Evolutionary conservation across 139 green algal genomes (phyloP), one percentile per base, ranked within the genome.

Genomic region (Mesotaenium endlicherianum): DNA sequence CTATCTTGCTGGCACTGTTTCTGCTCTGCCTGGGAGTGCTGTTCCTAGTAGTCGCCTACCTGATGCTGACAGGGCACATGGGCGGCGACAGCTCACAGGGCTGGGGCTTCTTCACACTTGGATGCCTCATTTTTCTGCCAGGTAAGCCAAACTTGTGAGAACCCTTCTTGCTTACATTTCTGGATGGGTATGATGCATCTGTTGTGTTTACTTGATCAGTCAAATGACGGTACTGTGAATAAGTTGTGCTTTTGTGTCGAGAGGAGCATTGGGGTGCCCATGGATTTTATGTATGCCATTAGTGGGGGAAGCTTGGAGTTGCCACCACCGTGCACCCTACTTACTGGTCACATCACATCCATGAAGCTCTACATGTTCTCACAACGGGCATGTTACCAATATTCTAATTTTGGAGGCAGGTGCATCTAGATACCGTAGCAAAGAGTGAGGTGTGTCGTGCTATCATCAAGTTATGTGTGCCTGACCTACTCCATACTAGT

Each of bases 1-100:
- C 77, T 6, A 83, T 84, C 69, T 57, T 83, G 34, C 77, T 84
- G 36, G 77, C 77, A 4, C 3, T 83, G 11, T 83, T 60, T 57
- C 69, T 84, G 36, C 67, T 84, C 4, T 26, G 31, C 30, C 40
- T 84, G 3, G 77, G 77, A 14, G 41, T 38, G 8, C 77, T 84
- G 64, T 8, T 83, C n/a, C 77, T 84, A 5, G 34, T 83, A 36
- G 30, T 84, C 40, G 38, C 77, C 6, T 81, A 83, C 39, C 69
- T 84, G 3, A 79, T 84, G 41, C 26, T 43, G 8, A 84, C 40
- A 3, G 67, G 36, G 69, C 77, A 83, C 16, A 84, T 84, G 77
- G 69, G 69, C 34, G 77, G 77, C 39, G 77, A 84, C 20, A 83
- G 38, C n/a, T 41, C 60, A 3, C 77, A 84, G 39, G 67, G 60